These are phyloP conservation scores for Candida sp. DNA, from an alignment of 1,139 yeast species.

Conservation along the genomic window DNA sequence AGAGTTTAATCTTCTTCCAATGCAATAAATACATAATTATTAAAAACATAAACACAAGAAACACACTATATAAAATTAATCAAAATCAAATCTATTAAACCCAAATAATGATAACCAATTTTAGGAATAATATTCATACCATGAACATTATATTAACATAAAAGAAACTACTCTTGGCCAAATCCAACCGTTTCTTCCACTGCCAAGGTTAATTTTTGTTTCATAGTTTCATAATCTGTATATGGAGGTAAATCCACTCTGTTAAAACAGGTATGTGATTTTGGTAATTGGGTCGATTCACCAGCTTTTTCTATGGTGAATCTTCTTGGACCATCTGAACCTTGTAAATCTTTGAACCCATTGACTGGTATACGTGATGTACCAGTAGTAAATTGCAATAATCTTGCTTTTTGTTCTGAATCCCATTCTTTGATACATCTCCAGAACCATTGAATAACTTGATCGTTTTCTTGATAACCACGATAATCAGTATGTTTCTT, in stretches of 20 bases:
- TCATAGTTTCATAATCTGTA: slow-evolving; percentile 68
- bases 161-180: slow-evolving; percentile 73
- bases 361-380: slow-evolving; percentile 98
- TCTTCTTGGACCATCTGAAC: slow-evolving; percentile 98
- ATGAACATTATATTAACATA: background rate
- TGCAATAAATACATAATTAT: background rate
- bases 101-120: no score
- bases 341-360: slow-evolving; percentile 97
- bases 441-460: slow-evolving; percentile 99
- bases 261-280: slow-evolving; percentile 94
- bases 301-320: slow-evolving; percentile 99
- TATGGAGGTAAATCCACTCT: slow-evolving; percentile 91
- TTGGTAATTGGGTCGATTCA: slow-evolving; percentile 88
- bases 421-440: slow-evolving; percentile 92
- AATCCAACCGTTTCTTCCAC: slow-evolving; percentile 95
- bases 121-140: no score
- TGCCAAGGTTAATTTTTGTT: slow-evolving; percentile 79
- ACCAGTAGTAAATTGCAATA: slow-evolving; percentile 96
- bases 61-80: background rate
- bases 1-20: no score
- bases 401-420: slow-evolving; percentile 92
- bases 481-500: slow-evolving; percentile 97
- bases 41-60: background rate
- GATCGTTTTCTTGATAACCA: slow-evolving; percentile 95
- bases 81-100: background rate